phyloP scores from a whole-genome alignment of 2,329 filamentous ascomycete genomes.

The Nemania sp. region DNA sequence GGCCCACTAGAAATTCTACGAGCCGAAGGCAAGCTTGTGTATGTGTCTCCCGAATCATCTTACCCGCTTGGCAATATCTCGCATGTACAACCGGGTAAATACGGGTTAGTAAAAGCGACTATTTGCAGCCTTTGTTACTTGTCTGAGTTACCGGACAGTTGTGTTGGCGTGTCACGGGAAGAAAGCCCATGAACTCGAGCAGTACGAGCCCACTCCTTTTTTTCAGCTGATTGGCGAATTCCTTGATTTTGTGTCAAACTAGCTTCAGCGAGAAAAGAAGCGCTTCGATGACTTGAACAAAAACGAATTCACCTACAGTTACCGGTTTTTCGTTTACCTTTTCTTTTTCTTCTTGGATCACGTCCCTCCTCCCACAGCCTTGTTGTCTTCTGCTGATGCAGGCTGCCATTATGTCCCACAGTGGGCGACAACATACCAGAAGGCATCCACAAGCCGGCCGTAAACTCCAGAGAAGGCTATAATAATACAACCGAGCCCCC shows the following conservation, averaged over 20 bases:
- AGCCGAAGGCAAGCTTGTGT: neutral
- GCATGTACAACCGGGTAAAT: neutral
- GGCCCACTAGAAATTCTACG: neutral
- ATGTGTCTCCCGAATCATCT: neutral
- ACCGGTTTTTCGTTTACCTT: no score
- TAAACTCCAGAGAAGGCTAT: conserved; percentile 7
- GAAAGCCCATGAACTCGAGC: neutral
- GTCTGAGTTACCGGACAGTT: neutral
- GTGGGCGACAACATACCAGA: conserved; percentile 3
- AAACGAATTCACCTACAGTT: conserved; percentile 1
- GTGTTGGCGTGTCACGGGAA: neutral
- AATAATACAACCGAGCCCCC: neutral
- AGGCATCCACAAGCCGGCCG: neutral
- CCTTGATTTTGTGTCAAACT: neutral
- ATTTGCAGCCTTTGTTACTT: neutral
- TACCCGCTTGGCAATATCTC: conserved; percentile 26
- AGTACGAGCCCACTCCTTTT: neutral
- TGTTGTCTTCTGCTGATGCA: neutral
- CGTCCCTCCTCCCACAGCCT: no score
- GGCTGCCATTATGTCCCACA: conserved; percentile 5
- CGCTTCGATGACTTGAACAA: neutral
- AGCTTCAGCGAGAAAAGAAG: neutral
- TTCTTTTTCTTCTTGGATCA: no score
- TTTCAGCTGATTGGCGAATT: neutral
- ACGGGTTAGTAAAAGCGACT: neutral